These are phyloP conservation scores for Rhododendron simsii DNA, from an alignment of 148 eudicot genomes.

Conservation along the genomic window DNA sequence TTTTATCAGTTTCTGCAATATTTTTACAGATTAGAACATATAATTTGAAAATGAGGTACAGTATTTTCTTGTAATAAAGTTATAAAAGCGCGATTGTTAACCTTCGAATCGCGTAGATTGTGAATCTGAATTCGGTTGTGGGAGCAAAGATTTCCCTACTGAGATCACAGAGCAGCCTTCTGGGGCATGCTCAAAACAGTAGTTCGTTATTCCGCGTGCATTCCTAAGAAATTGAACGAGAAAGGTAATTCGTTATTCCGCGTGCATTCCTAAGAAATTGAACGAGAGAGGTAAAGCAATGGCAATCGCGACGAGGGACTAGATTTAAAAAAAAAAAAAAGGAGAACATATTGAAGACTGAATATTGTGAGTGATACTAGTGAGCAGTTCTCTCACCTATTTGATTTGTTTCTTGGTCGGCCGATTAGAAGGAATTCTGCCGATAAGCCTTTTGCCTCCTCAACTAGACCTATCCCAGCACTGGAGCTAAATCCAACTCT, in stretches of 20 bases:
- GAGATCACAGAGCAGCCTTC: slow-evolving; percentile 67
- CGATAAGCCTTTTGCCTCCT: slow-evolving; percentile 48
- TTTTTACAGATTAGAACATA: background rate
- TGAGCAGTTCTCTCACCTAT: background rate
- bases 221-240: slow-evolving; percentile 5
- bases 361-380: background rate
- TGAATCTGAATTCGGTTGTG: slow-evolving; percentile 11
- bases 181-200: slow-evolving; percentile 58
- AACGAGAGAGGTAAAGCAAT: background rate
- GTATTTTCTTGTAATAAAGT: background rate
- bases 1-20: slow-evolving; percentile 17
- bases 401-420: slow-evolving; percentile 23
- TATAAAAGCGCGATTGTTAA: background rate
- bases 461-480: slow-evolving; percentile 46
- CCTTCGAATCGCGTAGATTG: background rate
- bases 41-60: background rate
- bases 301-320: background rate
- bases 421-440: slow-evolving; percentile 58
- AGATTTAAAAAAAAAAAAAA: background rate
- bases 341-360: background rate
- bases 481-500: slow-evolving; percentile 60
- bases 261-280: slow-evolving; percentile 11
- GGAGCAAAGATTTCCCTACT: slow-evolving; percentile 20
- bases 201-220: slow-evolving; percentile 23
- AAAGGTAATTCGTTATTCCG: slow-evolving; percentile 21